Percentiles rank a stretch among this genome's conserved stretches.
Evolutionary conservation across 257 asterid species (phyloP).

Genomic region (Primulina tabacum): DNA sequence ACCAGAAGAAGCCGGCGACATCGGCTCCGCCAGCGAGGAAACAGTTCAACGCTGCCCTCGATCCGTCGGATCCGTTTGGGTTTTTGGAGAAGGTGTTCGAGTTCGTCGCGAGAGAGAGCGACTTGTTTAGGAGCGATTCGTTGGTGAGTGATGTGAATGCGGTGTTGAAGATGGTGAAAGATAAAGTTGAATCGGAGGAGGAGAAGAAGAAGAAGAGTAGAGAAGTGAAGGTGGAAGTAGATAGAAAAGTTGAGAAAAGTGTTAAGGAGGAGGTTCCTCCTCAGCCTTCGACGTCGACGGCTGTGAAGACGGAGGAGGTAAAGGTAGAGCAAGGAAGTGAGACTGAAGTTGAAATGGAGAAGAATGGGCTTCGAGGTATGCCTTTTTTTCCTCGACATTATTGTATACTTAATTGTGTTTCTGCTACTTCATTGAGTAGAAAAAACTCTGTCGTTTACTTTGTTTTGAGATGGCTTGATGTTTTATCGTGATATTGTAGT

Average conservation of each 20-base stretch:
- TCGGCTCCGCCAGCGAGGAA: constrained; percentile 30
- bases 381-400: too few species aligned
- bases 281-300: constrained; percentile 12
- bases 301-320: not conserved
- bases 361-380: constrained; percentile 49
- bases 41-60: constrained; percentile 51
- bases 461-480: too few species aligned
- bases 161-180: constrained; percentile 65
- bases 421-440: too few species aligned
- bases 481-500: too few species aligned
- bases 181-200: constrained; percentile 48
- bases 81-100: constrained; percentile 64
- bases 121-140: constrained; percentile 63
- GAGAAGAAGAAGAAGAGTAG: constrained; percentile 25
- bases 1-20: not conserved
- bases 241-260: constrained; percentile 24
- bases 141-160: constrained; percentile 55
- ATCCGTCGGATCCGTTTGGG: constrained; percentile 73
- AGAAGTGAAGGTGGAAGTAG: constrained; percentile 32
- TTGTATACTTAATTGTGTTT: too few species aligned
- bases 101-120: constrained; percentile 62
- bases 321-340: constrained; percentile 18
- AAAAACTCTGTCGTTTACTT: not conserved
- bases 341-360: constrained; percentile 30
- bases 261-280: constrained; percentile 32